A percentile compares a stretch with the other conserved stretches of the same genome.
Evolutionary conservation across 176 grass and related monocot genomes (phyloP).

Genomic region (sorghum (Sorghum bicolor)): Sorghum_bicolor_NCBIv3 NC_012877.2:5392501-5393000

Average conservation of each 20-base stretch:
- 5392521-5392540: not conserved
- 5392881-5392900: not conserved
- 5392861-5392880: not conserved
- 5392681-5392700: not conserved
- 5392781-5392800: not conserved
- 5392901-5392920: not conserved
- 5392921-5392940: not conserved
- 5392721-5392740: not conserved
- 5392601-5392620: not conserved
- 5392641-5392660: conserved; percentile 1
- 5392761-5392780: not conserved
- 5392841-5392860: not conserved
- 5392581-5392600: not conserved
- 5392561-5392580: not conserved
- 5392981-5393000: too few relatives aligned
- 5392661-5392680: not conserved
- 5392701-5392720: too few relatives aligned
- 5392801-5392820: not conserved
- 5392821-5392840: not conserved
- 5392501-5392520: conserved; percentile 1
- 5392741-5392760: not conserved
- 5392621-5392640: not conserved
- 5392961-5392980: too few relatives aligned
- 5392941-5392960: not conserved
- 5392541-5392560: not conserved